Evolutionary conservation across 2,329 filamentous ascomycete genomes (phyloP), one percentile per base, ranked within the genome.

Genomic region (Trichoderma asperellum): DNA sequence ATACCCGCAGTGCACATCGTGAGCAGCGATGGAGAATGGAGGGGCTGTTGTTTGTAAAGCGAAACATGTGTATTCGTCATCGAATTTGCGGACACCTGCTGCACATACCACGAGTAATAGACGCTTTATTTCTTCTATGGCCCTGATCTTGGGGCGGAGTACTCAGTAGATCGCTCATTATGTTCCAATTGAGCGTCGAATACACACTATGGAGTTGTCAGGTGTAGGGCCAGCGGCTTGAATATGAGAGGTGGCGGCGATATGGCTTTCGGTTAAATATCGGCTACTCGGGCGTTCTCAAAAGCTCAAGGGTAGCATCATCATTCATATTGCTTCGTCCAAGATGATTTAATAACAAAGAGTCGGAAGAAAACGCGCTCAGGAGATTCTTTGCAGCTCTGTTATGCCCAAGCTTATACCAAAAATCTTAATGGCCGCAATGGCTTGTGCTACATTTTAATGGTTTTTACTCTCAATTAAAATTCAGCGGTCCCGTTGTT

Each of bases 51-150:
- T 18, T n/a, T 16, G 47, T 43, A 27, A 18, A 60, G 55, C 32
- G 35, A 47, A 37, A 27, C 40, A 47, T 53, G 3, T 34, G 21
- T 55, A 40, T 1, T 53, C 32, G 27, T 12, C 11, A 16, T 35
- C 34, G 5, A 11, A 2, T 8, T 10, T 5, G 10, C 43, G 24
- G 11, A 7, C 29, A 16, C 18, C 8, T 53, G 40, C 3, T 14
- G 2, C 2, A 75, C 78, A 55, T 74, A 82, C 81, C 74, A 72
- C 79, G 80, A 18, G 78, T 77, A 5, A 79, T 73, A 5, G 74
- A 75, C 0, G 81, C 81, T 57, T 76, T 76, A 56, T 76, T 78
- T 24, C 76, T 71, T 37, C 62, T 70, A 62, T 78, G 76, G 60
- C 66, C 69, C 16, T 77, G 76, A 34, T 56, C 69, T 5, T 52